Evolutionary conservation across 2,329 filamentous ascomycete species (phyloP), one percentile per base, ranked within the genome.

Genomic region (Lomentospora prolificans): DNA sequence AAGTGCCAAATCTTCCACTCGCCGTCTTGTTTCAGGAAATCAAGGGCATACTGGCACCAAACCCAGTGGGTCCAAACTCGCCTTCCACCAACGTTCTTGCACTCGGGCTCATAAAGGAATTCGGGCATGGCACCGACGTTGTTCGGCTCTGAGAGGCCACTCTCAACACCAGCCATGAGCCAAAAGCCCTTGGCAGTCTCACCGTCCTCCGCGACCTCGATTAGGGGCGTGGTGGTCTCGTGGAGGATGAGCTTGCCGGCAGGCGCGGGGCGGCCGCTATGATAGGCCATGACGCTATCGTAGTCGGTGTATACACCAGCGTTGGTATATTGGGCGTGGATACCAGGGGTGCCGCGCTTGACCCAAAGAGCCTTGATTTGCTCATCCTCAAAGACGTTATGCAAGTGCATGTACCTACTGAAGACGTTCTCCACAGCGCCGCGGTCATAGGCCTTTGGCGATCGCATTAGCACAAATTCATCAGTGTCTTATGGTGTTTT

Each of bases 1-100:
- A 44, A 44, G 39, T 44, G 39, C 39, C 39, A 44, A 17, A 44
- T 44, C 39, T 44, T 44, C 39, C 39, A 44, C 39, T 44, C 39
- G 39, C 39, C 39, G 17, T 44, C 39, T 17, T 44, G 39, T n/a
- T 44, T 44, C 7, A 44, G 39, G 39, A 44, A 44, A 44, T 44
- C 39, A 17, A 44, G 39, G n/a, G 39, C 39, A 44, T 44, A 44
- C 39, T 44, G 39, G 39, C 39, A 44, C 39, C 39, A 44, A 9
- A 44, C 39, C 39, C 39, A 44, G n/a, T 44, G 39, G 7, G 39
- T 17, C 39, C 39, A 44, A 17, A 44, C 39, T 5, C 39, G 39
- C 39, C n/a, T 9, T 9, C 9, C 39, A n/a, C n/a, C n/a, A 17
- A 44, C 39, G 39, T 44, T 17, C n/a, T 44, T 44, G 5, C 5